Conservation (phyloP, 805 yeast species). For the Suhomyces xylopsoci region DNA sequence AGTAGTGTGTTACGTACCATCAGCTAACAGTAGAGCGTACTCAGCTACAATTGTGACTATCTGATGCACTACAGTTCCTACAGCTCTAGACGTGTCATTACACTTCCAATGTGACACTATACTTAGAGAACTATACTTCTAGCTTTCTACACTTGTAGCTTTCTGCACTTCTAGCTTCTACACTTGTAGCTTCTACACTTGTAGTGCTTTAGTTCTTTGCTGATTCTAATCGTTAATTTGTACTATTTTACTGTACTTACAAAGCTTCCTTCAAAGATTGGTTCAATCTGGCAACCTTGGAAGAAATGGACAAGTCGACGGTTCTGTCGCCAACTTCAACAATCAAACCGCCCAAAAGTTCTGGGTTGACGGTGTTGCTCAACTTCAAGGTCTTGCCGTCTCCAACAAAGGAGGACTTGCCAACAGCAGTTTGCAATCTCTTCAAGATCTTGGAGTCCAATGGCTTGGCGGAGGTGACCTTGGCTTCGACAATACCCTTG, state of each 20-base stretch:
- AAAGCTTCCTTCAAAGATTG: constrained; percentile 81
- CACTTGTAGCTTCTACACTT: too few relatives aligned
- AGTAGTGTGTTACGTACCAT: too few relatives aligned
- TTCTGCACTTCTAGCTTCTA: too few relatives aligned
- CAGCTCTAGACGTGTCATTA: too few relatives aligned
- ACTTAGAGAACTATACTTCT: too few relatives aligned
- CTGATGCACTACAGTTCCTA: too few relatives aligned
- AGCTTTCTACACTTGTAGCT: too few relatives aligned
- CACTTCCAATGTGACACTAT: too few relatives aligned
- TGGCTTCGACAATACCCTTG: constrained; percentile 90
- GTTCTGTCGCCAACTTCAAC: constrained; percentile 97
- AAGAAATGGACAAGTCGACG: constrained; percentile 84
- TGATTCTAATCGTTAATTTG: not conserved
- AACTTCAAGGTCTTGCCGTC: constrained; percentile 81
- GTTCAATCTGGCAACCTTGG: constrained; percentile 87
- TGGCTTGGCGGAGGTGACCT: constrained; percentile 82
- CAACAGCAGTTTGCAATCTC: constrained; percentile 75
- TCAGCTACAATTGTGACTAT: too few relatives aligned
- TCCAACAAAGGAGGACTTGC: constrained; percentile 79
- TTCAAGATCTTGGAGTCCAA: constrained; percentile 77
- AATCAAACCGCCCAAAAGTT: constrained; percentile 90
- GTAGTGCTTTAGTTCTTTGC: too few relatives aligned
- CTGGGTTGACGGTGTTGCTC: constrained; percentile 80
- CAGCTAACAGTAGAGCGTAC: too few relatives aligned
- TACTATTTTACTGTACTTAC: constrained; percentile 35